Conservation (phyloP, 352 stramenopile genomes). For the Pythium myriotylum region DNA sequence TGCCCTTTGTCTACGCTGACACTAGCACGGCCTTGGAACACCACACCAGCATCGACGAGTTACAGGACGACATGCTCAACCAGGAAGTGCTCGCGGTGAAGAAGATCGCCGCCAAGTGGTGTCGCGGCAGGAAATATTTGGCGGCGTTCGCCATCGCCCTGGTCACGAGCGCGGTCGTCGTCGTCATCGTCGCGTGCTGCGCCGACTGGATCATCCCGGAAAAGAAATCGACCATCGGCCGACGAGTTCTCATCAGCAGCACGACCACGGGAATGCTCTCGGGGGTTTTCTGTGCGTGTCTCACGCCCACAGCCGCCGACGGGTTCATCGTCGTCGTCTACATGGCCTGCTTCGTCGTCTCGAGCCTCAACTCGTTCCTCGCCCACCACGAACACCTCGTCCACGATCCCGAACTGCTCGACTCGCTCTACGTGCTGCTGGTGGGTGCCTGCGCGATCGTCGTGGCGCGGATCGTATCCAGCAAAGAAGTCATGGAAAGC, state of each 20-base stretch:
- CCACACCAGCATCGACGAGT: constrained; percentile 4
- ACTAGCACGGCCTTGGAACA: not conserved
- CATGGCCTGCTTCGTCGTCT: constrained; percentile 51
- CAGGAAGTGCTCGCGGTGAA: constrained; percentile 7
- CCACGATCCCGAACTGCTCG: constrained; percentile 48
- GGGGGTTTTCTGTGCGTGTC: constrained; percentile 42
- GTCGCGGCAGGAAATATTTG: constrained; percentile 9
- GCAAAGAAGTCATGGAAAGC: constrained; percentile 55
- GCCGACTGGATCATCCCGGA: constrained; percentile 19
- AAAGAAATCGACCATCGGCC: constrained; percentile 14
- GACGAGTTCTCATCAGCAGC: constrained; percentile 35
- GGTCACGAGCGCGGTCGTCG: constrained; percentile 5
- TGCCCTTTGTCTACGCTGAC: constrained; percentile 25
- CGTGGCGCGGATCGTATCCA: constrained; percentile 61
- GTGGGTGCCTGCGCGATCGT: constrained; percentile 49
- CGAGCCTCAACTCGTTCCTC: constrained; percentile 64
- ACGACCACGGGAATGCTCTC: constrained; percentile 30
- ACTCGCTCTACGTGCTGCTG: constrained; percentile 63
- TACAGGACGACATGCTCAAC: constrained; percentile 17
- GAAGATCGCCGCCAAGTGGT: constrained; percentile 4
- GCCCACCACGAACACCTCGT: constrained; percentile 44
- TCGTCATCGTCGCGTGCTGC: constrained; percentile 5
- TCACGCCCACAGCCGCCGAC: constrained; percentile 42
- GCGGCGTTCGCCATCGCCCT: constrained; percentile 1
- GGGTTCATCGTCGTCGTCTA: constrained; percentile 51